Percentiles rank a stretch among this genome's conserved stretches.
phyloP scores from a whole-genome alignment of 345 rosid genomes.

The Rhizophora apiculata region DNA sequence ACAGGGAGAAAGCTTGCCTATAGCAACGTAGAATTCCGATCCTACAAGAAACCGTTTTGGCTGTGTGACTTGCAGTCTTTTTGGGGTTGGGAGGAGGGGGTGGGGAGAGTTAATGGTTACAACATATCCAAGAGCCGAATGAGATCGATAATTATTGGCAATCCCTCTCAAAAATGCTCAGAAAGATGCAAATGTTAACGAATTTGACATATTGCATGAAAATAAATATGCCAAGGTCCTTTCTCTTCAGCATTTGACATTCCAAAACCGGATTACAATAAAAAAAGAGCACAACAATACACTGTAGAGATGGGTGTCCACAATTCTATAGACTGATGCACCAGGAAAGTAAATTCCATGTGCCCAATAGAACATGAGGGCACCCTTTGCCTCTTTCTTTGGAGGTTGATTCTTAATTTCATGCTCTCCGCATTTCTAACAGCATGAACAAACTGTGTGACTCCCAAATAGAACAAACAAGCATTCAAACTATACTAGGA shows the following conservation, averaged over 20 bases:
- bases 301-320: slow-evolving; percentile 17
- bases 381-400: background rate
- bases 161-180: slow-evolving; percentile 12
- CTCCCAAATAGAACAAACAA: slow-evolving; percentile 1
- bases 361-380: slow-evolving; percentile 1
- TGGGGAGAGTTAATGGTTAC: too few species aligned
- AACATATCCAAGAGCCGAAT: background rate
- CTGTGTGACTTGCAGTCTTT: too few species aligned
- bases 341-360: slow-evolving; percentile 11
- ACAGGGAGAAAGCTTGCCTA: too few species aligned
- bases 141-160: slow-evolving; percentile 10
- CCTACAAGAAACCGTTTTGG: too few species aligned
- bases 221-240: slow-evolving; percentile 5
- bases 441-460: background rate
- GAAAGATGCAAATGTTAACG: slow-evolving; percentile 23
- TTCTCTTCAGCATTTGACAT: slow-evolving; percentile 14
- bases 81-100: too few species aligned
- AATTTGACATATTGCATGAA: slow-evolving; percentile 23
- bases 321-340: slow-evolving; percentile 7
- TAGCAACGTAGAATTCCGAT: too few species aligned
- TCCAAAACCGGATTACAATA: slow-evolving; percentile 28
- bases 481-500: slow-evolving; percentile 82
- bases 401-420: background rate
- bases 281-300: slow-evolving; percentile 25
- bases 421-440: slow-evolving; percentile 1